Conservation (phyloP, 1,284 basidiomycete genomes). For the Microbotryum saponariae region DNA sequence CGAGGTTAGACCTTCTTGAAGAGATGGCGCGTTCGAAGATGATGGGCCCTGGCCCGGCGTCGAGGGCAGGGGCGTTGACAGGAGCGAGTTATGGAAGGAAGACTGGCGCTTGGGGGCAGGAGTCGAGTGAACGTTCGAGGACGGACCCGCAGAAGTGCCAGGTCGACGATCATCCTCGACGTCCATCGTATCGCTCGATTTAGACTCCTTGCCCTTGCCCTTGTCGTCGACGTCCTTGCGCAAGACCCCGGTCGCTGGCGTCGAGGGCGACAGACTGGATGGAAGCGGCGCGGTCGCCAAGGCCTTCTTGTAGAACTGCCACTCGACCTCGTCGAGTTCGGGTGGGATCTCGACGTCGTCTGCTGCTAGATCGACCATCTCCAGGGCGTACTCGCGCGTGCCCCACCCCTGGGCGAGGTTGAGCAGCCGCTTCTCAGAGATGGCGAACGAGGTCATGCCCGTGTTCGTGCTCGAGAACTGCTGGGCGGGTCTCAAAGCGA, state of each 20-base stretch:
- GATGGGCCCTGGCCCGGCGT: constrained; percentile 18
- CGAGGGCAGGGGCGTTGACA: constrained; percentile 18
- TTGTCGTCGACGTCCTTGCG: constrained; percentile 11
- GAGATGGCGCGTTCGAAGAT: constrained; percentile 8
- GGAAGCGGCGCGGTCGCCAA: not conserved
- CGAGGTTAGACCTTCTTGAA: constrained; percentile 39
- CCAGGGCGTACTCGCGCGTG: constrained; percentile 41
- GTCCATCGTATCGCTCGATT: constrained; percentile 8
- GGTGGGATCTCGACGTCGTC: constrained; percentile 36
- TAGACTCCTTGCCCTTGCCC: constrained; percentile 9
- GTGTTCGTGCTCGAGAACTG: constrained; percentile 66
- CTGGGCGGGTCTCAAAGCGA: constrained; percentile 85
- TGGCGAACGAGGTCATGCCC: constrained; percentile 53
- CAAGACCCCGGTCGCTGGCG: constrained; percentile 11
- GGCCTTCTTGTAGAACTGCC: constrained; percentile 44
- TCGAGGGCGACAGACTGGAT: constrained; percentile 2
- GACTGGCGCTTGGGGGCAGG: constrained; percentile 22
- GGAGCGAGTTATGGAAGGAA: constrained; percentile 16
- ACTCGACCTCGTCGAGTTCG: constrained; percentile 41
- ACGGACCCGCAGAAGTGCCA: not conserved
- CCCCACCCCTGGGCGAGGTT: constrained; percentile 39
- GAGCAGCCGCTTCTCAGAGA: constrained; percentile 41
- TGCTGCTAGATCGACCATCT: constrained; percentile 43
- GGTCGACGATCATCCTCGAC: constrained; percentile 6
- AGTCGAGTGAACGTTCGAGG: constrained; percentile 4